These are phyloP conservation scores for Pichia paraexigua DNA, from an alignment of 805 yeast genomes.

Conservation along the genomic window DNA sequence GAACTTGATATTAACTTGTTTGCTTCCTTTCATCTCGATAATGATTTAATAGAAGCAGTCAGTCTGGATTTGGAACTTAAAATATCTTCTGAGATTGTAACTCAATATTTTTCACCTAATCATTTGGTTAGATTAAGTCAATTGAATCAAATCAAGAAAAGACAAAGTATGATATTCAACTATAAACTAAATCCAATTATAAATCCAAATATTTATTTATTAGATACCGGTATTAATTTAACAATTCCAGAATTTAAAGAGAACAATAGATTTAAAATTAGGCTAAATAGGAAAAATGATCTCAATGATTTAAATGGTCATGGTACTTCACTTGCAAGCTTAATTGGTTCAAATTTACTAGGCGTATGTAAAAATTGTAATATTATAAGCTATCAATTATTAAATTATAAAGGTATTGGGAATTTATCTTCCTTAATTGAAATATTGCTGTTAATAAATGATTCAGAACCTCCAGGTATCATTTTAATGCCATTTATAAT, in stretches of 20 bases:
- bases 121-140: conserved; percentile 38
- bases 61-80: conserved; percentile 30
- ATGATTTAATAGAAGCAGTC: conserved; percentile 14
- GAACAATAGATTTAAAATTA: conserved; percentile 19
- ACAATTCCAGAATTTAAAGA: conserved; percentile 37
- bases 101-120: conserved; percentile 27
- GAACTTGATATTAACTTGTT: conserved; percentile 27
- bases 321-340: conserved; percentile 52
- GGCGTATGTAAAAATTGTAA: conserved; percentile 45
- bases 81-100: conserved; percentile 8
- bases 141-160: conserved; percentile 16
- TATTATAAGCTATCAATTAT: conserved; percentile 37
- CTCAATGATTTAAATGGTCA: conserved; percentile 37
- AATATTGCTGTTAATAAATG: conserved; percentile 19
- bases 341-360: conserved; percentile 41
- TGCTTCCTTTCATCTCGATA: conserved; percentile 28
- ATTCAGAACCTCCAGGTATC: conserved; percentile 20
- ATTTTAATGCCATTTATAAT: conserved; percentile 31
- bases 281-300: not conserved
- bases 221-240: conserved; percentile 33
- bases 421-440: conserved; percentile 28
- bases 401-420: conserved; percentile 31
- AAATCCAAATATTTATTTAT: conserved; percentile 18
- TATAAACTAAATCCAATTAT: conserved; percentile 37
- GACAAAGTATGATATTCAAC: conserved; percentile 31